Base-by-base conservation (phyloP, 345 rosid genomes). In the Eucalyptus rudis region DNA sequence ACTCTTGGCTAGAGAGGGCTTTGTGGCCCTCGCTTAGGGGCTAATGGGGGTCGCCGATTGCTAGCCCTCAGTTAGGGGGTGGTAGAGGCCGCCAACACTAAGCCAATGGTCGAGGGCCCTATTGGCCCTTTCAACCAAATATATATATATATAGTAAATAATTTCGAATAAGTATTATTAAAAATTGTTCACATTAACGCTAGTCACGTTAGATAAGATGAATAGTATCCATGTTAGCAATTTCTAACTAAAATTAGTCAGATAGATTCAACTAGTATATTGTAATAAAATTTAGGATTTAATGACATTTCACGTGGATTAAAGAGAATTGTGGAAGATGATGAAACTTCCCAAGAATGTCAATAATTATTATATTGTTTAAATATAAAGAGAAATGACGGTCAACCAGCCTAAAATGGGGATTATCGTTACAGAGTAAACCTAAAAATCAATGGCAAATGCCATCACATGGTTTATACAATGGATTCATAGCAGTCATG, bases 181-280 rank as follows among this genome's bases (percentile, higher is more conserved):
- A 52, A 54, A 56, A 56, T 56, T 56, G 1, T 56, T 56, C 0
- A 22, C 1, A 0, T 24, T 24, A 22, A 56, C 1, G 1, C 3
- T 22, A 1, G 6, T 56, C 3, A 24, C 22, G 12, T 56, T 9
- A 52, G 1, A 19, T 52, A 52, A 52, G 1, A 56, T 56, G 6
- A 56, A 22, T 0, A 0, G 1, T 56, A 8, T 22, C 1, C 13
- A 56, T 5, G 0, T 56, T 1, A 24, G 1, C 1, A 10, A 56
- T 56, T 56, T 56, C 3, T 1, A 22, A 25, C 1, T 0, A 56
- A 56, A 56, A 56, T 24, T 56, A 1, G 0, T 19, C 0, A 0
- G 0, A 56, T 24, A 3, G 0, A 56, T 56, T 56, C 13, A 56
- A 56, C 3, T 24, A 8, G 13, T 56, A 19, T 24, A 56, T 56